Base-by-base conservation (phyloP, 768 basidiomycete species). In the Podaxis sp. region DNA sequence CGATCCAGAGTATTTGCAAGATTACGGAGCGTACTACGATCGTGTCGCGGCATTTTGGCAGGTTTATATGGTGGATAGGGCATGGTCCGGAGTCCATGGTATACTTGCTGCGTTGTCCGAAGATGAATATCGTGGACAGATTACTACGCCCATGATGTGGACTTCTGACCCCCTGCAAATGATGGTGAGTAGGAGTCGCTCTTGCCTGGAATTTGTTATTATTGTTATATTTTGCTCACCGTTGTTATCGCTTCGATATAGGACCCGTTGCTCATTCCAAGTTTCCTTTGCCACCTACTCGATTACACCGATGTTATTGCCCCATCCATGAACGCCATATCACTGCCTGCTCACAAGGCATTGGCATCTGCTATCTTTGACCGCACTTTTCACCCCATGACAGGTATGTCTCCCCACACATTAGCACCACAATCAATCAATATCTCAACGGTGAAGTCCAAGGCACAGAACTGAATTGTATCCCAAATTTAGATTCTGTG, bases 41-140 rank as follows among this genome's bases (percentile, higher is more conserved):
- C 76, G 81, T 33, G 75, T 85, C 22, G 73, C 80, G 4, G 78
- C 82, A 7, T 86, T 87, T 70, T 87, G 86, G 86, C 83, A 86
- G 71, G 78, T 85, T 20, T 87, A 84, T 67, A 80, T 81, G 71
- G 78, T 87, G n/a, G 86, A 87, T 66, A 78, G 85, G 28, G 81
- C 81, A 33, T 87, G 86, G 84, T 79, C 84, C 15, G 80, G 83
- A 5, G 81, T 79, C 2, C 82, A 80, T 65, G 84, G 83, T 2
- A 75, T 86, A 30, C 83, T 84, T 10, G 77, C 81, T 17, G 83
- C 82, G 1, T 75, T 85, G 4, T 80, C 84, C 10, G 82, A 84
- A 58, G 80, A 82, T 55, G 79, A 81, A 57, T 73, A 75, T 56
- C 76, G 79, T 59, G 78, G 77, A 48, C 74, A 77, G 41, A 82